phyloP scores from a whole-genome alignment of 169 alveolate genomes.

The Perkinsus marinus region DNA sequence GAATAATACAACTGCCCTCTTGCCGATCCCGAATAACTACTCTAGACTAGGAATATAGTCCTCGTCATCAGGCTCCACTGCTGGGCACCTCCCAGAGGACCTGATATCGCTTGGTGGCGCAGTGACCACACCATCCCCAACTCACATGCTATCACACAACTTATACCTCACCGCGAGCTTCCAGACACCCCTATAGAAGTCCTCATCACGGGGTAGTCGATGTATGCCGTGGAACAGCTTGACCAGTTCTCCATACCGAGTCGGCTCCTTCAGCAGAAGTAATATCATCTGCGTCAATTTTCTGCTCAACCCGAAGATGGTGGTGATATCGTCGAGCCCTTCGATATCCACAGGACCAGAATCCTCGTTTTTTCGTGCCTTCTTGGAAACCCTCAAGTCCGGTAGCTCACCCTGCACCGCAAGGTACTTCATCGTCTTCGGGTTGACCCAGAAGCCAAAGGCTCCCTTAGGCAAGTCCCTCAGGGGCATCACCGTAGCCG shows the following conservation, averaged over 20 bases:
- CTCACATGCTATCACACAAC: neutral
- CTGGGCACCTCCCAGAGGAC: neutral
- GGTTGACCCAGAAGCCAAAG: neutral
- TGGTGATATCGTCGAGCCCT: neutral
- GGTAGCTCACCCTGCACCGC: neutral
- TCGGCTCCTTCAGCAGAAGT: neutral
- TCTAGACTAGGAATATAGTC: neutral
- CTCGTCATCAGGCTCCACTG: neutral
- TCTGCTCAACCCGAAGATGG: neutral
- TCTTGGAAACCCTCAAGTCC: neutral
- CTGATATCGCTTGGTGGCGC: neutral
- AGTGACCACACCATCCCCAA: neutral
- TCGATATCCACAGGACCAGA: neutral
- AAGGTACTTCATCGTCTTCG: neutral
- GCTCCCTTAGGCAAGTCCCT: neutral
- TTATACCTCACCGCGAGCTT: neutral
- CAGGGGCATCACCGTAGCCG: neutral
- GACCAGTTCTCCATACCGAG: neutral
- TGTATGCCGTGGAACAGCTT: neutral
- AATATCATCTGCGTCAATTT: neutral
- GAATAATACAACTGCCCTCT: neutral
- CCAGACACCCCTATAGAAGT: neutral
- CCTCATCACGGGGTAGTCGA: neutral
- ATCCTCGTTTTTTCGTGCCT: neutral
- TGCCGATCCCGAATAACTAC: neutral